A percentile compares a stretch with the other conserved stretches of the same genome.
phyloP scores from a whole-genome alignment of 768 basidiomycete species.

The Kwoniella mangroviensis region DNA sequence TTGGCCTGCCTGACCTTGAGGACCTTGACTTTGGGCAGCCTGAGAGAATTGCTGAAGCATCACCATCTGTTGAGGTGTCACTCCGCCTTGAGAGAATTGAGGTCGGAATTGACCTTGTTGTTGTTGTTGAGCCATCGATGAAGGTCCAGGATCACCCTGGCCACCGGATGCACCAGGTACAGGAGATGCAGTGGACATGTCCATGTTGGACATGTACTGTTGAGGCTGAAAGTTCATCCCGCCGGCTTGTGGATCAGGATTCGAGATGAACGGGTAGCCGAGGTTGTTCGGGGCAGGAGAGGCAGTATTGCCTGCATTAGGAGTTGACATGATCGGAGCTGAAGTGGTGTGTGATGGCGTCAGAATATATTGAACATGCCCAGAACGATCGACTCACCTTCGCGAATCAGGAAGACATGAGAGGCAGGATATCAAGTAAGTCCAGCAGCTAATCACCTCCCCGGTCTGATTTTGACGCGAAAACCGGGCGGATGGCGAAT shows the following conservation, averaged over 20 bases:
- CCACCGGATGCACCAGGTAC: conserved; percentile 32
- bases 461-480: background rate
- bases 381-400: background rate
- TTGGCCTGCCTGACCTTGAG: conserved; percentile 27
- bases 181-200: conserved; percentile 32
- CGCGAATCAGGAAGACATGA: conserved; percentile 2
- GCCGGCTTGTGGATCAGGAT: conserved; percentile 7
- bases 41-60: conserved; percentile 41
- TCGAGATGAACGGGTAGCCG: conserved; percentile 15
- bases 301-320: conserved; percentile 18
- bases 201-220: conserved; percentile 24
- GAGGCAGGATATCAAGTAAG: background rate
- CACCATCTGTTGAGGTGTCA: conserved; percentile 35
- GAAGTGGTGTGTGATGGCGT: background rate
- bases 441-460: background rate
- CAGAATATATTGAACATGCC: background rate
- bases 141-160: conserved; percentile 36
- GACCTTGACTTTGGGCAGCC: conserved; percentile 25
- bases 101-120: conserved; percentile 26
- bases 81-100: conserved; percentile 26
- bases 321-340: conserved; percentile 15
- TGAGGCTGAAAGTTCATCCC: conserved; percentile 30
- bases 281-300: conserved; percentile 14
- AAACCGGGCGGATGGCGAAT: background rate
- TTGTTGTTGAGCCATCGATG: conserved; percentile 34